Base-by-base conservation (phyloP, 768 basidiomycete species). In the Crepidotus variabilis region DNA sequence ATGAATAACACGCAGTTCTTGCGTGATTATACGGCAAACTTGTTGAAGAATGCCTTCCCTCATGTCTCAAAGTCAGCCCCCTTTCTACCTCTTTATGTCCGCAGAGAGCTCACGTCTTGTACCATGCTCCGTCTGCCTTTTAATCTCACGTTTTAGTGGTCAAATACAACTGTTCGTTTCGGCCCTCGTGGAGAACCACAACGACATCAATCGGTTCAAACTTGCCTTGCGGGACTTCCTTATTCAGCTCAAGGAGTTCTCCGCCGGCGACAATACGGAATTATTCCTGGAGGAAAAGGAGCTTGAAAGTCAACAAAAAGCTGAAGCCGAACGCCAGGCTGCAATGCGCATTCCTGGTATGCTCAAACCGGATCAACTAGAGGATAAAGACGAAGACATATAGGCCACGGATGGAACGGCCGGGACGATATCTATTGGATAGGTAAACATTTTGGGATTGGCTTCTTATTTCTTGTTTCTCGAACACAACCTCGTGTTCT, bases 341-440 rank as follows among this genome's bases (percentile, higher is more conserved):
- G 94, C 94, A 22, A 90, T 92, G 81, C 84, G 91, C 62, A 93
- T 98, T 58, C 96, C 95, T n/a, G 97, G 97, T 39, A 90, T 98
- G 90, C 81, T 98, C 70, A 97, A 97, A 72, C 95, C 94, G 39
- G 90, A 88, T 63, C 92, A 95, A 72, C 68, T 98, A 69, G 92
- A 95, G 68, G 94, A 96, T 74, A 91, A 90, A 74, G 93, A 95
- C 67, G 90, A 92, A 73, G 90, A 92, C 76, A 91, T 83, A 62
- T 86, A 69, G 83, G 39, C 45, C 14, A 24, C 21, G 21, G 35
- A 33, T 23, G 55, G 55, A 49, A 45, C 16, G 21, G 21, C 23
- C 18, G 33, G 33, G 51, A 46, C 23, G 52, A 21, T 56, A 47
- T 74, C 63, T 67, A 67, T 60, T 59, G 62, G 63, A 68, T 61